These are phyloP conservation scores for Acrocalymma vagum DNA, from an alignment of 2,329 filamentous ascomycete species.

Conservation along the genomic window DNA sequence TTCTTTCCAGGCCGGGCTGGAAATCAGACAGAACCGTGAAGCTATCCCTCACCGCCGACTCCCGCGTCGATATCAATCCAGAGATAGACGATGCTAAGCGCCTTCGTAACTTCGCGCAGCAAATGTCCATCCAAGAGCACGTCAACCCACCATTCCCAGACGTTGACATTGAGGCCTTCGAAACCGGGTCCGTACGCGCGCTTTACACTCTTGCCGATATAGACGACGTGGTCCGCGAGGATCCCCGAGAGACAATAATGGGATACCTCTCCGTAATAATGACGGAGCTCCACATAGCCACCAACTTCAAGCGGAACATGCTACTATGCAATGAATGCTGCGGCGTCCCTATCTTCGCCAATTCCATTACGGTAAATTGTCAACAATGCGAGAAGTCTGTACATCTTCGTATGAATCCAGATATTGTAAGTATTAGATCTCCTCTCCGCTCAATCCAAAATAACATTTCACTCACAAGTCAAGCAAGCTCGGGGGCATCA, in stretches of 20 bases:
- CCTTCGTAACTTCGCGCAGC: constrained; percentile 59
- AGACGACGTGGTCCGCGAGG: constrained; percentile 47
- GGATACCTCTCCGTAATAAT: constrained; percentile 57
- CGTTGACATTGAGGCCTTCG: constrained; percentile 32
- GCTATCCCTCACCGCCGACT: constrained; percentile 52
- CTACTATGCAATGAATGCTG: constrained; percentile 60
- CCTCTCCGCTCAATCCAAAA: neutral
- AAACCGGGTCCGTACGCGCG: constrained; percentile 38
- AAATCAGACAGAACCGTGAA: constrained; percentile 46
- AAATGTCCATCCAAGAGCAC: constrained; percentile 59
- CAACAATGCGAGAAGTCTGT: constrained; percentile 51
- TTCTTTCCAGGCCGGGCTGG: constrained; percentile 58
- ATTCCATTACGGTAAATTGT: constrained; percentile 50
- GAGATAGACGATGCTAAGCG: constrained; percentile 62
- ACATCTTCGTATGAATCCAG: constrained; percentile 51
- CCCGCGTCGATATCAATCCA: constrained; percentile 65
- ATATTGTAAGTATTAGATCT: constrained; percentile 39
- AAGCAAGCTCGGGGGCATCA: constrained; percentile 49
- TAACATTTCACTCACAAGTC: constrained; percentile 1
- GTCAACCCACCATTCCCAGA: constrained; percentile 60
- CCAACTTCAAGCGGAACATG: constrained; percentile 52
- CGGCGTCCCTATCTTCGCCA: constrained; percentile 63
- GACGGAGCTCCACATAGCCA: constrained; percentile 51
- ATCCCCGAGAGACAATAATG: constrained; percentile 45
- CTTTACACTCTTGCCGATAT: constrained; percentile 56